Conservation (phyloP, 2,329 filamentous ascomycete genomes). For the Aureobasidium sp. region DNA sequence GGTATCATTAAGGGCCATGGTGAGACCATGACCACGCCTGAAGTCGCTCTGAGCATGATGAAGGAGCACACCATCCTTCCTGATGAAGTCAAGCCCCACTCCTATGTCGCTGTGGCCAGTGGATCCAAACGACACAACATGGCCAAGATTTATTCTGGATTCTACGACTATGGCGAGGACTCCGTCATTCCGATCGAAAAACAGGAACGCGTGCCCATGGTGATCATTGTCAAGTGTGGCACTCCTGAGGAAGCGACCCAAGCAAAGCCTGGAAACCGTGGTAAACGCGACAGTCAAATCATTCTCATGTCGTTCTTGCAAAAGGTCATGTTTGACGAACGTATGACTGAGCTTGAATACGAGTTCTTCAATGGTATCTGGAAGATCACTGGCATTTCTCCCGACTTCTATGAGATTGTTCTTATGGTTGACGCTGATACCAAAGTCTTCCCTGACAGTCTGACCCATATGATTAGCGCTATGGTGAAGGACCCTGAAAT, state of each 20-base stretch:
- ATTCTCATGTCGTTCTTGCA: slow-evolving; percentile 99
- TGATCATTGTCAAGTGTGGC: slow-evolving; percentile 90
- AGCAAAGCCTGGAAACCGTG: slow-evolving; percentile 89
- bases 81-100: slow-evolving; percentile 80
- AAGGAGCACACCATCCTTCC: slow-evolving; percentile 74
- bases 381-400: slow-evolving; percentile 97
- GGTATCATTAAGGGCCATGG: slow-evolving; percentile 96
- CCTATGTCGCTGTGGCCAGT: slow-evolving; percentile 91
- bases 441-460: slow-evolving; percentile 95
- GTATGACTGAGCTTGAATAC: slow-evolving; percentile 98
- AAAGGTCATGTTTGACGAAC: slow-evolving; percentile 99
- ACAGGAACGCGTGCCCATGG: slow-evolving; percentile 96
- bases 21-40: slow-evolving; percentile 77
- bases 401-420: slow-evolving; percentile 94
- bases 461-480: slow-evolving; percentile 97
- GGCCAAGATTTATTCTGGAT: slow-evolving; percentile 96
- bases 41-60: slow-evolving; percentile 88
- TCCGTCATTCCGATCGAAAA: slow-evolving; percentile 74
- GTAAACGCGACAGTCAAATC: slow-evolving; percentile 98
- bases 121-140: slow-evolving; percentile 98
- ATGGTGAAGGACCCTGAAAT: slow-evolving; percentile 99
- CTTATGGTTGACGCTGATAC: slow-evolving; percentile 99
- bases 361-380: slow-evolving; percentile 99
- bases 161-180: slow-evolving; percentile 87
- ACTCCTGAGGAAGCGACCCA: slow-evolving; percentile 76